Evolutionary conservation across 2,329 filamentous ascomycete species (phyloP).

Genomic region (Monosporascus ibericus): DNA sequence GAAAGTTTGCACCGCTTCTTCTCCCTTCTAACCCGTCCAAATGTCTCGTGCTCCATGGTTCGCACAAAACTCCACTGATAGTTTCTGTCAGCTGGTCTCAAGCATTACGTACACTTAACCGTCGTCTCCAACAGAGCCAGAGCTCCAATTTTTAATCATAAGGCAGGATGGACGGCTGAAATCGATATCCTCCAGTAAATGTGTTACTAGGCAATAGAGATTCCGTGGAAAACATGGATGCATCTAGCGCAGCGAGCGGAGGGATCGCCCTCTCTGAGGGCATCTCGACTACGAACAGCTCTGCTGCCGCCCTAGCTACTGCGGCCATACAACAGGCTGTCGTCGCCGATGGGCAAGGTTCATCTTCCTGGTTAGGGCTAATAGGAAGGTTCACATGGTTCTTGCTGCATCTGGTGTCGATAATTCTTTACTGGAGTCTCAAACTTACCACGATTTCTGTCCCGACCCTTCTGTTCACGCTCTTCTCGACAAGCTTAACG

Average conservation of each 20-base stretch:
- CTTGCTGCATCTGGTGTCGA: constrained; percentile 49
- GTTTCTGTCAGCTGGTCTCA: not conserved
- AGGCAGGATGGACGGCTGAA: not conserved
- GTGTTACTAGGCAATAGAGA: not conserved
- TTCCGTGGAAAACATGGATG: constrained; percentile 5
- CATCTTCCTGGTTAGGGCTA: constrained; percentile 51
- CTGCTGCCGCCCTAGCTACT: constrained; percentile 17
- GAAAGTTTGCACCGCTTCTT: not conserved
- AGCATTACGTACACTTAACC: not conserved
- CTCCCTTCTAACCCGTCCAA: constrained; percentile 4
- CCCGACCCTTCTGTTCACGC: constrained; percentile 73
- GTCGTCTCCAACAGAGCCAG: not conserved
- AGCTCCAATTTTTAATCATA: not conserved
- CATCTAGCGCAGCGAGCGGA: constrained; percentile 5
- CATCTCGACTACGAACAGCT: constrained; percentile 18
- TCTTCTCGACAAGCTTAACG: constrained; percentile 65
- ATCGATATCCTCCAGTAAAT: not conserved
- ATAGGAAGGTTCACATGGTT: constrained; percentile 50
- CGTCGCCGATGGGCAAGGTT: constrained; percentile 16
- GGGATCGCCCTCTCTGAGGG: constrained; percentile 16
- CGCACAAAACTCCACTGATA: constrained; percentile 6
- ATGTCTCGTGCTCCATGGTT: constrained; percentile 11
- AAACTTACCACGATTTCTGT: constrained; percentile 83
- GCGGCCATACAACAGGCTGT: constrained; percentile 16
- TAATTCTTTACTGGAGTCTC: constrained; percentile 69